These are phyloP conservation scores for Termitomyces sp. DNA, from an alignment of 768 basidiomycete species.

Conservation along the genomic window DNA sequence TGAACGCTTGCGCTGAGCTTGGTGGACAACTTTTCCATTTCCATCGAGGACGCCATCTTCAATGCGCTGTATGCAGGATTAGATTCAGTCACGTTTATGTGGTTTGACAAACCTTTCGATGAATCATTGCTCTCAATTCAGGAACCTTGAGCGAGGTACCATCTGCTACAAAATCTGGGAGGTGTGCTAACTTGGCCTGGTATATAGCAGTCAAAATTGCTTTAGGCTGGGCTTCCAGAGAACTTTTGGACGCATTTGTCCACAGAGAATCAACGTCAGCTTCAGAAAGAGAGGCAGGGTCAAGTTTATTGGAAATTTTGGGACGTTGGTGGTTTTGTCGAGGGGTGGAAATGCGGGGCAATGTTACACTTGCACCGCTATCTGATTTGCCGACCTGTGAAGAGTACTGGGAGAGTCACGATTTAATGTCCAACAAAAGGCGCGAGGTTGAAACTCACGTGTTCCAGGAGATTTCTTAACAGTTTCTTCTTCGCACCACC, in stretches of 20 bases:
- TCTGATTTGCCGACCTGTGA: not conserved
- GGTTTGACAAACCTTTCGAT: not conserved
- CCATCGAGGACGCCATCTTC: not conserved
- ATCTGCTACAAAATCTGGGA: not conserved
- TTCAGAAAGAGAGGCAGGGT: not conserved
- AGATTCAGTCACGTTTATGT: slow-evolving; percentile 16
- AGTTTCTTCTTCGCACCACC: not conserved
- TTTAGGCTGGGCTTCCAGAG: not conserved
- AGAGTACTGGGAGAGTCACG: not conserved
- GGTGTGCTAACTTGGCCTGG: not conserved
- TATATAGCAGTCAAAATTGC: not conserved
- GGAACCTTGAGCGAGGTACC: not conserved
- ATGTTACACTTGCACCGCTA: not conserved
- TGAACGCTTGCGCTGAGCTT: not conserved
- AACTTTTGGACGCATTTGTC: not conserved
- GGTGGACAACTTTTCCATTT: not conserved
- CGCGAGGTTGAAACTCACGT: not conserved
- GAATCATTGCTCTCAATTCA: not conserved
- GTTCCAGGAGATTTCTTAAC: not conserved
- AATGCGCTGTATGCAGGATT: slow-evolving; percentile 19
- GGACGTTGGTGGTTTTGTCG: not conserved
- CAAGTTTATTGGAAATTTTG: not conserved
- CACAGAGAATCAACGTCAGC: not conserved
- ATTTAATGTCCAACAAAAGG: not conserved
- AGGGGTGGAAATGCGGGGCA: not conserved